A percentile compares a stretch with the other conserved stretches of the same genome.
These are phyloP conservation scores for Taphrina communis DNA, from an alignment of 1,139 yeast species.

Conservation along the genomic window DNA sequence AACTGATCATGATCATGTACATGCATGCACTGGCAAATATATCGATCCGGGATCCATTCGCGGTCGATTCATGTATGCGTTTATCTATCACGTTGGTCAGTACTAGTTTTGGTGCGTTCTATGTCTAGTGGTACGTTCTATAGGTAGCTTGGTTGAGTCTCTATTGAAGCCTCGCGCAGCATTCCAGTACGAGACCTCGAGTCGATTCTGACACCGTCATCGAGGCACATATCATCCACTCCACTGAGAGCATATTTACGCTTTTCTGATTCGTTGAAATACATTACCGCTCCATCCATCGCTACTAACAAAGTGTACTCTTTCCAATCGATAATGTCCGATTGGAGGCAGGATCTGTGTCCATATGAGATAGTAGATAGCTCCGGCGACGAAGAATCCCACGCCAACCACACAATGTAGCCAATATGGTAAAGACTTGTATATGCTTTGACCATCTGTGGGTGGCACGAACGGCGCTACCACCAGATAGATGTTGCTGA, in stretches of 20 bases:
- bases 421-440: slow-evolving; percentile 74
- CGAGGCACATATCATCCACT: no score
- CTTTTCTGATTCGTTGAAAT: neutral
- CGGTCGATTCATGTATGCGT: no score
- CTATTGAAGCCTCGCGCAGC: no score
- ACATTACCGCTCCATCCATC: slow-evolving; percentile 55
- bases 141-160: no score
- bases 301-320: slow-evolving; percentile 66
- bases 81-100: no score
- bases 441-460: slow-evolving; percentile 65
- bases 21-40: no score
- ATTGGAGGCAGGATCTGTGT: slow-evolving; percentile 63
- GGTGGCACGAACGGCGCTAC: slow-evolving; percentile 75
- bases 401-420: slow-evolving; percentile 62
- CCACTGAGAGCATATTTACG: neutral
- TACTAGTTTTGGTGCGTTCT: no score
- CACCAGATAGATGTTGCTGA: slow-evolving; percentile 72
- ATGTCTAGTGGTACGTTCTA: no score
- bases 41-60: no score
- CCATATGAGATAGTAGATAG: slow-evolving; percentile 74
- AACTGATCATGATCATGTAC: no score
- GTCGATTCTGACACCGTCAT: no score
- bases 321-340: slow-evolving; percentile 65
- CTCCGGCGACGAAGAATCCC: slow-evolving; percentile 77
- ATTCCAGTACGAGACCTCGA: no score